These are phyloP conservation scores for Moelleriella libera DNA, from an alignment of 2,329 filamentous ascomycete genomes.

Conservation along the genomic window DNA sequence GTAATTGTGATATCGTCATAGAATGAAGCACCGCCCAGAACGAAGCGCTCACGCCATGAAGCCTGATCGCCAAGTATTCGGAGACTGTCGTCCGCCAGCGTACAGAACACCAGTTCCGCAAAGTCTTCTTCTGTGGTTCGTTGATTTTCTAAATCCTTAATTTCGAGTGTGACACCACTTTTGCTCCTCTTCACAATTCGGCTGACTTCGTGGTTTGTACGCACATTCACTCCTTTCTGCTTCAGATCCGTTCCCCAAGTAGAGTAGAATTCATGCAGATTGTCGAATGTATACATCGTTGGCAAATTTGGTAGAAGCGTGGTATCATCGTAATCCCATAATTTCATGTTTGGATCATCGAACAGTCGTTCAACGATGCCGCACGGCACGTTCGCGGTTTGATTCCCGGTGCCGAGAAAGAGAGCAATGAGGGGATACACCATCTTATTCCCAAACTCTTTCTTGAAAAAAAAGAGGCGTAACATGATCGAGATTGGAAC, in stretches of 20 bases:
- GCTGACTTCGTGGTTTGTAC: slow-evolving; percentile 41
- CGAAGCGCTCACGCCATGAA: slow-evolving; percentile 45
- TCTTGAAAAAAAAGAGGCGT: slow-evolving; percentile 52
- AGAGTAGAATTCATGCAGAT: slow-evolving; percentile 45
- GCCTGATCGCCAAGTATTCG: slow-evolving; percentile 43
- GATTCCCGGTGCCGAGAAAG: slow-evolving; percentile 63
- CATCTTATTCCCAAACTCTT: slow-evolving; percentile 58
- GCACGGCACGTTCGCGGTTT: slow-evolving; percentile 55
- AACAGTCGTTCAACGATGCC: slow-evolving; percentile 51
- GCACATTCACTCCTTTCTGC: slow-evolving; percentile 38
- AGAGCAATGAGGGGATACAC: slow-evolving; percentile 58
- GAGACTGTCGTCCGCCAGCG: slow-evolving; percentile 49
- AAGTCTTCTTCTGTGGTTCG: slow-evolving; percentile 39
- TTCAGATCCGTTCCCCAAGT: slow-evolving; percentile 41
- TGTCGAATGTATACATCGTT: slow-evolving; percentile 53
- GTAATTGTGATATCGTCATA: slow-evolving; percentile 60
- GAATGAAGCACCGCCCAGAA: slow-evolving; percentile 58
- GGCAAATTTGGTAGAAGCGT: slow-evolving; percentile 44
- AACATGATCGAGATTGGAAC: slow-evolving; percentile 52
- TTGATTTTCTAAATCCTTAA: slow-evolving; percentile 34
- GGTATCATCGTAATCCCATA: slow-evolving; percentile 43
- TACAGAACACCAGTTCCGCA: slow-evolving; percentile 54
- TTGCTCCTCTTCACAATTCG: slow-evolving; percentile 34
- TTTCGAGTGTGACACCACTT: slow-evolving; percentile 35
- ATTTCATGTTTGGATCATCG: slow-evolving; percentile 41